phyloP scores from a whole-genome alignment of 2,329 filamentous ascomycete species.

The Verticillium tricorpus region DNA sequence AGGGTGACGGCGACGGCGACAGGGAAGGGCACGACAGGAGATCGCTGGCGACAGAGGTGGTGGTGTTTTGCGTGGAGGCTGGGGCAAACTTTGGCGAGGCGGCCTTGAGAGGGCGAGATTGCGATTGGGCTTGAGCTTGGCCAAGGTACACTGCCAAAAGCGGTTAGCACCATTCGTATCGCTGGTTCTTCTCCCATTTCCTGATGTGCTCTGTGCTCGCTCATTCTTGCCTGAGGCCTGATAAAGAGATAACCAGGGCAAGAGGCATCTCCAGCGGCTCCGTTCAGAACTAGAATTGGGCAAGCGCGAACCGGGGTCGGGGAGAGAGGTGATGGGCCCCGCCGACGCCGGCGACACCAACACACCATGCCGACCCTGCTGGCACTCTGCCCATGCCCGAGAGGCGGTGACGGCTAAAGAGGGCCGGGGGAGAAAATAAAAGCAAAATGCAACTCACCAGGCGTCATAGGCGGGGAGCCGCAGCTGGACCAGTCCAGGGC shows the following conservation, averaged over 20 bases:
- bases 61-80: neutral
- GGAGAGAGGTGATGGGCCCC: neutral
- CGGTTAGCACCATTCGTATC: conserved; percentile 25
- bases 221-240: neutral
- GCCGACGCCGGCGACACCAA: neutral
- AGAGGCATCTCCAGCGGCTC: neutral
- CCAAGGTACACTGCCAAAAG: conserved; percentile 41
- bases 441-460: conserved; percentile 59
- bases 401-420: neutral
- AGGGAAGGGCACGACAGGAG: conserved; percentile 78
- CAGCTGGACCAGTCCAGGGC: conserved; percentile 74
- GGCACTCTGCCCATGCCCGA: too few relatives aligned
- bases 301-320: neutral
- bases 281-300: neutral
- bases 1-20: conserved; percentile 80
- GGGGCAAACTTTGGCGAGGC: conserved; percentile 49
- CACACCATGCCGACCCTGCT: neutral
- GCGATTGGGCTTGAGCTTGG: conserved; percentile 17
- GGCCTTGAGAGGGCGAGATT: conserved; percentile 40
- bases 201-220: neutral
- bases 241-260: neutral
- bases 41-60: conserved; percentile 57
- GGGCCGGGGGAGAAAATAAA: neutral
- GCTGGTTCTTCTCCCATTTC: neutral
- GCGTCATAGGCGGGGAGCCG: conserved; percentile 81